These are phyloP conservation scores for Phytopythium cucurbitacearum DNA, from an alignment of 352 stramenopile species.

Conservation along the genomic window DNA sequence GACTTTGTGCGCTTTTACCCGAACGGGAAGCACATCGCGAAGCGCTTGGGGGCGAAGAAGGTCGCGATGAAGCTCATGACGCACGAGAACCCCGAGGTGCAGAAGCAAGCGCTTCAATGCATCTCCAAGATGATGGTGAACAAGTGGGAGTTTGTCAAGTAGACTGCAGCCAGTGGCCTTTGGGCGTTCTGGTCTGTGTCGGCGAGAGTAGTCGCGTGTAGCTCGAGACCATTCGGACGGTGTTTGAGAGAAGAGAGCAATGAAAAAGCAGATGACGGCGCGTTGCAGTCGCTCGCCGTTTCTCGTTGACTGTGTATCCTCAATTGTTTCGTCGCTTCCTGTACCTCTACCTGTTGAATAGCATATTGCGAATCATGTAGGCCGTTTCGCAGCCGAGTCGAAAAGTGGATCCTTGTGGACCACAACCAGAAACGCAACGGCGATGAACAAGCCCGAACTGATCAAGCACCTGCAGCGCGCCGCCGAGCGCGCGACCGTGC, in stretches of 20 bases:
- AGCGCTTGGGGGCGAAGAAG: constrained; percentile 95
- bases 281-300: background rate
- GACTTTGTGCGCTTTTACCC: constrained; percentile 98
- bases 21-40: constrained; percentile 95
- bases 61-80: constrained; percentile 97
- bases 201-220: too few species aligned
- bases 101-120: constrained; percentile 96
- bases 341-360: background rate
- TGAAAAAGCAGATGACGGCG: background rate
- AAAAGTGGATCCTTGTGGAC: too few species aligned
- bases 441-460: constrained; percentile 41
- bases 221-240: too few species aligned
- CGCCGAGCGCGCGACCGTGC: constrained; percentile 24
- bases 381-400: too few species aligned
- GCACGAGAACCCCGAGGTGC: constrained; percentile 95
- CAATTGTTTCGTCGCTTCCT: background rate
- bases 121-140: constrained; percentile 99
- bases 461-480: constrained; percentile 43
- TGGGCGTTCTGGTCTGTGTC: background rate
- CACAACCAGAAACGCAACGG: too few species aligned
- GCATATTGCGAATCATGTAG: too few species aligned
- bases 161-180: constrained; percentile 2
- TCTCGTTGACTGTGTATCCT: too few species aligned
- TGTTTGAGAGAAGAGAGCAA: too few species aligned
- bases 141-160: constrained; percentile 96